phyloP scores from a whole-genome alignment of 2,329 filamentous ascomycete genomes.

The Chaetothyriales sp. region DNA sequence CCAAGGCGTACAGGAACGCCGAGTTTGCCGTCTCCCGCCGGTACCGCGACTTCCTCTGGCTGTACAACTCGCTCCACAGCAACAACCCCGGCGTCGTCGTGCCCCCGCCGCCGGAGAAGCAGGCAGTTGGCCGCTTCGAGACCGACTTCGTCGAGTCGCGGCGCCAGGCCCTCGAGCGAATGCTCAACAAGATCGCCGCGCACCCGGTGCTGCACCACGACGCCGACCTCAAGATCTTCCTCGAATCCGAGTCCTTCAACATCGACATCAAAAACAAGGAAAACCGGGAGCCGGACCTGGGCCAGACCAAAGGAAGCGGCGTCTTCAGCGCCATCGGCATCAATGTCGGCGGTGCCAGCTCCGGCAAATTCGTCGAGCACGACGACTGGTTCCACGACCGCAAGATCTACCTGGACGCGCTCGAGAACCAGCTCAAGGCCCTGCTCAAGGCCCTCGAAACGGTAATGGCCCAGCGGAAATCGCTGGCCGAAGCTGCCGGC shows the following conservation, averaged over 20 bases:
- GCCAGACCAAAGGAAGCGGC: conserved; percentile 65
- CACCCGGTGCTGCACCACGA: conserved; percentile 89
- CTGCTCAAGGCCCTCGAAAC: conserved; percentile 87
- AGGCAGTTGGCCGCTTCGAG: conserved; percentile 91
- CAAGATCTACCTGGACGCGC: conserved; percentile 81
- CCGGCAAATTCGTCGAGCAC: conserved; percentile 85
- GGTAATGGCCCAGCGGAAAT: conserved; percentile 83
- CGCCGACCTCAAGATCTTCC: conserved; percentile 83
- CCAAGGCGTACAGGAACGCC: conserved; percentile 83
- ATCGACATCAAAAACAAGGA: conserved; percentile 97
- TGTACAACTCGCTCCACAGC: conserved; percentile 85
- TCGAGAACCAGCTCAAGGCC: conserved; percentile 81
- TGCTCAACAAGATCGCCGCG: conserved; percentile 89
- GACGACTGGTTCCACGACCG: conserved; percentile 99
- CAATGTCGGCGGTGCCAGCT: conserved; percentile 56
- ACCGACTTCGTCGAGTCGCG: conserved; percentile 91
- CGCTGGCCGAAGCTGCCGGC: conserved; percentile 79
- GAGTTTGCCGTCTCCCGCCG: conserved; percentile 89
- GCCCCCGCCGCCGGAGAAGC: conserved; percentile 92
- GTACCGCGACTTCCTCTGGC: conserved; percentile 94
- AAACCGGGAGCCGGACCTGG: conserved; percentile 68
- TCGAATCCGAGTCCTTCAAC: conserved; percentile 93
- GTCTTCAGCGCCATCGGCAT: conserved; percentile 77
- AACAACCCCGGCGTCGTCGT: conserved; percentile 94
- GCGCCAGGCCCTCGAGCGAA: conserved; percentile 82